Evolutionary conservation across 2,329 filamentous ascomycete species (phyloP).

Genomic region (Microsporum audouinii): DNA sequence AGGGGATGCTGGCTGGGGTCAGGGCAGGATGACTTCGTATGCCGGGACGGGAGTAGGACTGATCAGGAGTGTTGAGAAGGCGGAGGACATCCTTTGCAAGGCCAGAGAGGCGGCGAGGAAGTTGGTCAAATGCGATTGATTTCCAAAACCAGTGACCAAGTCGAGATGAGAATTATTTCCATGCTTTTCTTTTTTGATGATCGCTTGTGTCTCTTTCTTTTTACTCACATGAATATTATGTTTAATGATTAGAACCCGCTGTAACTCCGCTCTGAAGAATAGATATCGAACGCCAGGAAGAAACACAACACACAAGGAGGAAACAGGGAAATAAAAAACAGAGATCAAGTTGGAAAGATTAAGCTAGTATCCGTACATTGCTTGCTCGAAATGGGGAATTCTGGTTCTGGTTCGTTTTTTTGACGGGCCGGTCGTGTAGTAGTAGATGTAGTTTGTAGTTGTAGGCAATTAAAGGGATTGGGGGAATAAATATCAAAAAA

Average conservation of each 20-base stretch:
- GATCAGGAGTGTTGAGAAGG: slow-evolving; percentile 40
- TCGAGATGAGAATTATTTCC: not conserved
- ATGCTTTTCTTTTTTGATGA: not conserved
- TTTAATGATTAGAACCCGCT: not conserved
- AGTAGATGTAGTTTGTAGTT: not conserved
- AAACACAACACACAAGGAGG: slow-evolving; percentile 8
- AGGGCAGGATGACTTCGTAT: slow-evolving; percentile 50
- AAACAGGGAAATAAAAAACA: slow-evolving; percentile 3
- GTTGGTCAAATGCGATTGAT: not conserved
- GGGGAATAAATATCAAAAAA: not conserved
- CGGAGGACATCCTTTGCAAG: slow-evolving; percentile 43
- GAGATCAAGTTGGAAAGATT: slow-evolving; percentile 2
- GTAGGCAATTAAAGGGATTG: not conserved
- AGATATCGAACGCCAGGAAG: slow-evolving; percentile 2
- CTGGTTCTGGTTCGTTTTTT: not conserved
- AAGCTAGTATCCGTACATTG: slow-evolving; percentile 2
- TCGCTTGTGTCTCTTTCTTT: not conserved
- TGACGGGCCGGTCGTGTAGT: not conserved
- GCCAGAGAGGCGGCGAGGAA: slow-evolving; percentile 27
- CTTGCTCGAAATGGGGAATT: not conserved
- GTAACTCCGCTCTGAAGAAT: slow-evolving; percentile 3
- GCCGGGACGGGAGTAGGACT: slow-evolving; percentile 52
- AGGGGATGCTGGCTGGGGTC: slow-evolving; percentile 40
- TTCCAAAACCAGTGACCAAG: too few relatives aligned
- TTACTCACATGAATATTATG: not conserved